A percentile compares a stretch with the other conserved stretches of the same genome.
phyloP scores from a whole-genome alignment of 768 basidiomycete genomes.

The Fistulinella prunicolor region DNA sequence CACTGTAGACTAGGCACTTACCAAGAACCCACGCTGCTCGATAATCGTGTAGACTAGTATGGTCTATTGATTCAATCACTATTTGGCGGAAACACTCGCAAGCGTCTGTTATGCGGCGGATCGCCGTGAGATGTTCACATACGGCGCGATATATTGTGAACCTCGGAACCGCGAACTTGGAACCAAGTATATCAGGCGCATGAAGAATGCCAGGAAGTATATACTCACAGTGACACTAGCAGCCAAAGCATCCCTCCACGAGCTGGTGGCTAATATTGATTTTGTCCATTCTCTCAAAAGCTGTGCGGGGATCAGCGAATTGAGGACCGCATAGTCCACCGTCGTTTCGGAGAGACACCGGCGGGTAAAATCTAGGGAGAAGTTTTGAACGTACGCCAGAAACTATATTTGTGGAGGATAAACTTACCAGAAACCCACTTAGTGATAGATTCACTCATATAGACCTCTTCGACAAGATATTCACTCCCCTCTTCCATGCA shows the following conservation, averaged over 20 bases:
- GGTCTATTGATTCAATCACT: no score
- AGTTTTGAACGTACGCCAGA: no score
- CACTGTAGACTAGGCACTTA: neutral
- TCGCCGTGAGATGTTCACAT: neutral
- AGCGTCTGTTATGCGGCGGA: neutral
- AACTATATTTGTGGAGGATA: no score
- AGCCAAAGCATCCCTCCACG: neutral
- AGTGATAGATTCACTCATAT: no score
- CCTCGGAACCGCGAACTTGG: neutral
- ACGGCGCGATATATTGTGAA: neutral
- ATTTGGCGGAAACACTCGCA: slow-evolving; percentile 5
- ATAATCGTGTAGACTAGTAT: no score
- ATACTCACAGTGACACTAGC: neutral
- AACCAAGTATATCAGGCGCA: neutral
- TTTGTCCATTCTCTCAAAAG: neutral
- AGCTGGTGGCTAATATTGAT: neutral
- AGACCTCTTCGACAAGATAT: no score
- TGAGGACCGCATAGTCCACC: neutral
- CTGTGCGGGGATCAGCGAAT: neutral
- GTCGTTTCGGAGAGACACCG: neutral
- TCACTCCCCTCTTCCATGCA: no score
- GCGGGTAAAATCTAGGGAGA: neutral
- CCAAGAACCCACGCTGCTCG: slow-evolving; percentile 4
- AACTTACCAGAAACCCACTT: no score
- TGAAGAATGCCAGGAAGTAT: neutral